Conservation (phyloP, 2,329 filamentous ascomycete genomes). For the Fusarium armeniacum region DNA sequence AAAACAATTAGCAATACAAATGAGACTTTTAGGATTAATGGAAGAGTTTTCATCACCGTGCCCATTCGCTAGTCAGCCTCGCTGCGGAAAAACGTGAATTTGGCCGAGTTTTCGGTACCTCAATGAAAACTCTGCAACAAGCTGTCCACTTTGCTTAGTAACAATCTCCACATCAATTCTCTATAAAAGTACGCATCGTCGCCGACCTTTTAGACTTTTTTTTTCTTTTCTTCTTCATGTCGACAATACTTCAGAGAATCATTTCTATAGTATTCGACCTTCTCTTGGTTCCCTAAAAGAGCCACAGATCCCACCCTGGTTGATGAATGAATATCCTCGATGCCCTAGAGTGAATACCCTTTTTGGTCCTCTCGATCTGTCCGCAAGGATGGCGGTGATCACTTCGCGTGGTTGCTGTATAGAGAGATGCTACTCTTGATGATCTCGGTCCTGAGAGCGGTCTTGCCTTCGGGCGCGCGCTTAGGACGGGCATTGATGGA, state of each 20-base stretch:
- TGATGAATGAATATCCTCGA: slow-evolving; percentile 77
- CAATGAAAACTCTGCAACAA: neutral
- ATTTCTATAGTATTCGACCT: slow-evolving; percentile 98
- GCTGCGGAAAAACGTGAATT: neutral
- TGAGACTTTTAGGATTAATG: too few species aligned
- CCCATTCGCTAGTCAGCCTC: slow-evolving; percentile 21
- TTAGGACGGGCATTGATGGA: slow-evolving; percentile 87
- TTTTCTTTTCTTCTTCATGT: slow-evolving; percentile 68
- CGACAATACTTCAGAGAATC: slow-evolving; percentile 83
- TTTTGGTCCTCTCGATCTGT: slow-evolving; percentile 47
- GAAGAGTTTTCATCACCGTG: slow-evolving; percentile 9
- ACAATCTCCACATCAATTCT: neutral
- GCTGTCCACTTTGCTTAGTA: neutral
- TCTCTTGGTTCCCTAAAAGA: slow-evolving; percentile 92
- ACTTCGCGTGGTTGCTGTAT: slow-evolving; percentile 67
- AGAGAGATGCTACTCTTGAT: slow-evolving; percentile 83
- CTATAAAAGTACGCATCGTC: slow-evolving; percentile 33
- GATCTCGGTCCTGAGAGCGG: slow-evolving; percentile 85
- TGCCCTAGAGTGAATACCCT: slow-evolving; percentile 59
- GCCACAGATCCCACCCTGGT: slow-evolving; percentile 84
- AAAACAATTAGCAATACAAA: neutral
- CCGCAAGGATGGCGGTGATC: slow-evolving; percentile 68
- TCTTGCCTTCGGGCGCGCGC: slow-evolving; percentile 82
- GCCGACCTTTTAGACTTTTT: slow-evolving; percentile 54
- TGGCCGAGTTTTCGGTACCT: neutral